phyloP scores from a whole-genome alignment of 805 yeast genomes.

The Zygotorulaspora sp. region DNA sequence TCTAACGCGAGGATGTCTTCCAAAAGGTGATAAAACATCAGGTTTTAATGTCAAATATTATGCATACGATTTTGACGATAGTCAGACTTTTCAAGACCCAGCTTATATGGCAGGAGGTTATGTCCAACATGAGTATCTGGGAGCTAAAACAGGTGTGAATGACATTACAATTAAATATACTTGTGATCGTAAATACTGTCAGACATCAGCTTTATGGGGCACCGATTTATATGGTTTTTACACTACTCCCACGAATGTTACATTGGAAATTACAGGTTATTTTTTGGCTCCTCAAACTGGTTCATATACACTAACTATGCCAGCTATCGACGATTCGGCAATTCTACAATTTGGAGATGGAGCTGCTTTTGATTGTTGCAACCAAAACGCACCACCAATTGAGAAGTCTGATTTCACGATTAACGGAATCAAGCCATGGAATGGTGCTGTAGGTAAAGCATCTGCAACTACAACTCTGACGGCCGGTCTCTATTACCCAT shows the following conservation, averaged over 20 bases:
- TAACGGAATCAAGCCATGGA: constrained; percentile 8
- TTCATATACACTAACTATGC: constrained; percentile 26
- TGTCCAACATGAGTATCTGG: not conserved
- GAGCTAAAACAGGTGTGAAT: constrained; percentile 1
- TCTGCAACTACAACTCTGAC: constrained; percentile 5
- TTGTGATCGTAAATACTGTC: not conserved
- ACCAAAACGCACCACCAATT: constrained; percentile 6
- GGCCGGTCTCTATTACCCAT: constrained; percentile 19
- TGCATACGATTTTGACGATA: constrained; percentile 4
- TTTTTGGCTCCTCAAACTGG: constrained; percentile 32
- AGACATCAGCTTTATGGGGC: not conserved
- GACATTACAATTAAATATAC: not conserved
- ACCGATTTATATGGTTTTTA: constrained; percentile 16
- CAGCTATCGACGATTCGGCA: constrained; percentile 33
- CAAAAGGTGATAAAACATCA: not conserved
- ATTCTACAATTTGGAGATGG: constrained; percentile 31
- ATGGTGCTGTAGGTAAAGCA: constrained; percentile 2
- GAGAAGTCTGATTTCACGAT: constrained; percentile 8
- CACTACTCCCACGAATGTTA: constrained; percentile 19
- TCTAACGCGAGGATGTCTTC: constrained; percentile 5
- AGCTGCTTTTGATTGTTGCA: constrained; percentile 36
- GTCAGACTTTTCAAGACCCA: not conserved
- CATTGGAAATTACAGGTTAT: constrained; percentile 30
- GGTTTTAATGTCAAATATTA: constrained; percentile 9
- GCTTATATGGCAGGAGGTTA: constrained; percentile 6